These are phyloP conservation scores for Pleurotus ostreatus DNA, from an alignment of 768 basidiomycete genomes.

Conservation along the genomic window DNA sequence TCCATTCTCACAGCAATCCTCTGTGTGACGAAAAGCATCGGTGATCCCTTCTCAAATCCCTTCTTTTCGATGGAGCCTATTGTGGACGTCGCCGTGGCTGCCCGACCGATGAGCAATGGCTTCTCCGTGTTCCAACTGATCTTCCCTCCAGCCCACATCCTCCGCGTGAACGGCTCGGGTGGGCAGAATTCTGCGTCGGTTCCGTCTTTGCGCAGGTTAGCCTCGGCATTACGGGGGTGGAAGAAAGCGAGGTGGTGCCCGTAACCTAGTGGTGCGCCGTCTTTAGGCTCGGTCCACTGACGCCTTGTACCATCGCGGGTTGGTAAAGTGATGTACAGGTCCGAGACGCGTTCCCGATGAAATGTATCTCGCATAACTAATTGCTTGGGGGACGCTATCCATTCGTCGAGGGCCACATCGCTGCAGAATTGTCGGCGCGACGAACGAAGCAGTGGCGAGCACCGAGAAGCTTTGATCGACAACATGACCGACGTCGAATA, in stretches of 20 bases:
- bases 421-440: not conserved
- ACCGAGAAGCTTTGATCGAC: too few species aligned
- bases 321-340: constrained; percentile 67
- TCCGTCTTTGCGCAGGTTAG: constrained; percentile 56
- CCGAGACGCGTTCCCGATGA: constrained; percentile 51
- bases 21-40: constrained; percentile 77
- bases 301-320: constrained; percentile 58
- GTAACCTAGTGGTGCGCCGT: constrained; percentile 40
- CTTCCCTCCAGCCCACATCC: constrained; percentile 82
- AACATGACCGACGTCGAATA: too few species aligned
- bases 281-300: constrained; percentile 31
- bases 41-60: constrained; percentile 55
- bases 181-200: constrained; percentile 72
- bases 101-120: constrained; percentile 51
- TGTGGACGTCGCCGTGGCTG: constrained; percentile 42
- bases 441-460: too few species aligned
- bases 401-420: constrained; percentile 37
- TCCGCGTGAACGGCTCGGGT: constrained; percentile 64
- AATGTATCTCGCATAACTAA: constrained; percentile 47
- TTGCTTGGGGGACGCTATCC: constrained; percentile 47
- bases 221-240: constrained; percentile 59
- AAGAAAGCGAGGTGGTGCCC: constrained; percentile 78
- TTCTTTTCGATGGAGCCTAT: constrained; percentile 57
- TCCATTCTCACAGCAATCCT: constrained; percentile 45
- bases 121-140: constrained; percentile 53